Conservation (phyloP, 768 basidiomycete species). For the Dioszegia crocea region DNA sequence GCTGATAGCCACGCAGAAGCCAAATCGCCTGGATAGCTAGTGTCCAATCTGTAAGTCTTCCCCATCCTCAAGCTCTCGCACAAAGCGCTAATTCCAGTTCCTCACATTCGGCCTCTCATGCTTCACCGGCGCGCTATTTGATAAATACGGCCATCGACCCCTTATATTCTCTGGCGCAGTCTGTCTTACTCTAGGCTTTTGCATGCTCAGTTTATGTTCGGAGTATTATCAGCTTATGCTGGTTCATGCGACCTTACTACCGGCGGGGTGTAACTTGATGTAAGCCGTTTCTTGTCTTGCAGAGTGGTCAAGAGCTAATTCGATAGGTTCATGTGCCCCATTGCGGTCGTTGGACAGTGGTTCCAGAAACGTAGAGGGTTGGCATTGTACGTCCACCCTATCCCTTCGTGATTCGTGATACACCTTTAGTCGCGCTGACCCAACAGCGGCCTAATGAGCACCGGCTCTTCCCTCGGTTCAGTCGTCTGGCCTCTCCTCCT, state of each 20-base stretch:
- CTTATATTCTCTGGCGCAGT: conserved; percentile 15
- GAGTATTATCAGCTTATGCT: conserved; percentile 27
- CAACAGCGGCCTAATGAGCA: conserved; percentile 2
- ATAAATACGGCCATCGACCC: conserved; percentile 21
- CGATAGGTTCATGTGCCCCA: conserved; percentile 23
- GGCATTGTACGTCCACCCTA: conserved; percentile 16
- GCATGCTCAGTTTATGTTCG: conserved; percentile 19
- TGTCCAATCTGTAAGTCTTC: neutral
- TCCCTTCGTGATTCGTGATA: too few species aligned
- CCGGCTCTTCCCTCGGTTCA: conserved; percentile 16
- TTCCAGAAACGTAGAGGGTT: conserved; percentile 17
- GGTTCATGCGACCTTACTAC: conserved; percentile 19
- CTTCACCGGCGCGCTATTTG: conserved; percentile 25
- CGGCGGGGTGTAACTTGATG: conserved; percentile 21
- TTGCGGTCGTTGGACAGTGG: conserved; percentile 26
- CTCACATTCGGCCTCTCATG: conserved; percentile 15
- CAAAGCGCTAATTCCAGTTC: conserved; percentile 4
- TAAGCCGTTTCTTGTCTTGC: neutral
- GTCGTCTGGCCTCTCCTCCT: conserved; percentile 14
- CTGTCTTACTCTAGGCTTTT: conserved; percentile 17
- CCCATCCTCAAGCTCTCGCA: neutral
- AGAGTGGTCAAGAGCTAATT: neutral
- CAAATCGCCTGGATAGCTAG: conserved; percentile 22
- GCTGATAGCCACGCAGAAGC: conserved; percentile 11
- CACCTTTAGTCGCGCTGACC: too few species aligned